These are phyloP conservation scores for Linaria vulgaris DNA, from an alignment of 257 asterid species.

Conservation along the genomic window DNA sequence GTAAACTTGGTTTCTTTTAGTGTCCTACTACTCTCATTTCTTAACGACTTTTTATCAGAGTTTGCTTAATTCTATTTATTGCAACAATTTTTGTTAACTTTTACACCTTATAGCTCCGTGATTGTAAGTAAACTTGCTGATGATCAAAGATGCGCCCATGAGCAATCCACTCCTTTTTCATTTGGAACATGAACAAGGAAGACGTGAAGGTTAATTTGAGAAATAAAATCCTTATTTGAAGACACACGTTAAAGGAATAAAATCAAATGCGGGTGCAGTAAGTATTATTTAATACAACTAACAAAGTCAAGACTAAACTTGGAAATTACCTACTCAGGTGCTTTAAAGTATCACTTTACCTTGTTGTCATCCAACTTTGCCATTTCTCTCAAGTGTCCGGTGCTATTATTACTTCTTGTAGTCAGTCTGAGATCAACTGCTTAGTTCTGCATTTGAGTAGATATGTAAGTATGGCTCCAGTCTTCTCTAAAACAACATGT, in stretches of 20 bases:
- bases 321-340: background rate
- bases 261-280: too few relatives aligned
- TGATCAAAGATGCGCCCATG: background rate
- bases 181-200: background rate
- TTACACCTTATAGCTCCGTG: background rate
- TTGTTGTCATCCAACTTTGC: too few relatives aligned
- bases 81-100: background rate
- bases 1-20: slow-evolving; percentile 27
- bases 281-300: background rate
- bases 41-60: too few relatives aligned
- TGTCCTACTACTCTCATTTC: too few relatives aligned
- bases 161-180: background rate
- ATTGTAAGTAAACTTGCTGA: background rate
- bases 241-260: background rate
- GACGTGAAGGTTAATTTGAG: background rate
- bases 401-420: too few relatives aligned
- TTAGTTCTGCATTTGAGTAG: background rate
- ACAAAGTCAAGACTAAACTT: background rate
- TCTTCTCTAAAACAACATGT: background rate
- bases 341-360: background rate
- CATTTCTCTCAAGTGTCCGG: too few relatives aligned
- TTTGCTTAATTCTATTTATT: too few relatives aligned
- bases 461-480: background rate
- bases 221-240: background rate
- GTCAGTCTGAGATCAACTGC: background rate